A percentile compares a stretch with the other conserved stretches of the same genome.
Conservation (phyloP, 2,329 filamentous ascomycete species). For the Ceratocystis destructans region DNA sequence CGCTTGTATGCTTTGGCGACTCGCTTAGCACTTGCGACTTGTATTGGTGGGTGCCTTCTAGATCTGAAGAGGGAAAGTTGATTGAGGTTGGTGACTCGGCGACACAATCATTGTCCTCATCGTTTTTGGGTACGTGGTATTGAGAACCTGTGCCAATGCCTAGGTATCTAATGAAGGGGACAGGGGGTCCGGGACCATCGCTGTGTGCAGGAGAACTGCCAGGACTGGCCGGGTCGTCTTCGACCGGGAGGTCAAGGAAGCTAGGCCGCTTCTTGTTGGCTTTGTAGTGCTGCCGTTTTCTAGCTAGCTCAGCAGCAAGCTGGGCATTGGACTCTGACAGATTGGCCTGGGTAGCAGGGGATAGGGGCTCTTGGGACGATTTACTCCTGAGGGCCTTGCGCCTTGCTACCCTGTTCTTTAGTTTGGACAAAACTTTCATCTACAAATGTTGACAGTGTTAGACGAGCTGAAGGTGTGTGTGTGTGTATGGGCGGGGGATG, state of each 20-base stretch:
- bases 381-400: slow-evolving; percentile 13
- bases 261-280: slow-evolving; percentile 9
- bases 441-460: slow-evolving; percentile 25
- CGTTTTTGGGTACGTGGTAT: slow-evolving; percentile 30
- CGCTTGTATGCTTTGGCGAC: neutral
- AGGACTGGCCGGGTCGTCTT: slow-evolving; percentile 25
- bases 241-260: slow-evolving; percentile 23
- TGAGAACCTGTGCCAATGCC: slow-evolving; percentile 54
- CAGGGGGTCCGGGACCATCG: slow-evolving; percentile 24
- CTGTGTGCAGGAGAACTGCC: neutral
- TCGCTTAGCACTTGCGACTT: neutral
- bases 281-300: slow-evolving; percentile 10
- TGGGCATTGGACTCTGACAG: slow-evolving; percentile 13
- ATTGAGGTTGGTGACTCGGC: slow-evolving; percentile 67
- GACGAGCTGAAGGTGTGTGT: neutral
- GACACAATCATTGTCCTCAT: slow-evolving; percentile 29
- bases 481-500: neutral
- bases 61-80: slow-evolving; percentile 76
- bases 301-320: slow-evolving; percentile 13
- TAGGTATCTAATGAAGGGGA: slow-evolving; percentile 41
- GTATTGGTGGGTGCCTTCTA: neutral
- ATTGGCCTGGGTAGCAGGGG: slow-evolving; percentile 15
- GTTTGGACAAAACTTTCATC: slow-evolving; percentile 84
- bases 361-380: neutral
- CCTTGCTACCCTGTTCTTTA: slow-evolving; percentile 56